phyloP scores from a whole-genome alignment of 441 rosid genomes.

The Euphorbia schlechtendalii region DNA sequence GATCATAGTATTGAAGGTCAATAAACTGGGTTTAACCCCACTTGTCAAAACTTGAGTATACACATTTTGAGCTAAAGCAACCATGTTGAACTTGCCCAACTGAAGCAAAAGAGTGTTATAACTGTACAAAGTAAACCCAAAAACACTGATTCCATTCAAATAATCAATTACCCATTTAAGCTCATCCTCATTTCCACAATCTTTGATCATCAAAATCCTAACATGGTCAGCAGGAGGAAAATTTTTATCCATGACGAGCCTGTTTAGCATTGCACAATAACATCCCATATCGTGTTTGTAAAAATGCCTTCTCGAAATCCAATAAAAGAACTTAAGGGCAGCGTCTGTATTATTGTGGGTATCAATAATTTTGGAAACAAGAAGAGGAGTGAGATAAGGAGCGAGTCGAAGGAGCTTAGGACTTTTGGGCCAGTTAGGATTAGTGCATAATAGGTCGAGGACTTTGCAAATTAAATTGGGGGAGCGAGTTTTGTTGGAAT shows the following conservation, averaged over 20 bases:
- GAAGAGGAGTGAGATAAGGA: constrained; percentile 32
- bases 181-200: constrained; percentile 39
- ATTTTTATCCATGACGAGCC: constrained; percentile 33
- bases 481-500: constrained; percentile 8
- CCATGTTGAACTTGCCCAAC: constrained; percentile 49
- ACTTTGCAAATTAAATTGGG: constrained; percentile 27
- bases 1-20: constrained; percentile 52
- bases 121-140: constrained; percentile 41
- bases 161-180: constrained; percentile 37
- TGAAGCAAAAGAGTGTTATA: constrained; percentile 53
- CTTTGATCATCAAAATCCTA: constrained; percentile 50
- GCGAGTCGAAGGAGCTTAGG: constrained; percentile 29
- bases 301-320: constrained; percentile 42
- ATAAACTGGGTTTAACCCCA: constrained; percentile 46
- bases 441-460: constrained; percentile 24
- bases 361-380: constrained; percentile 39
- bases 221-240: constrained; percentile 41
- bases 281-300: constrained; percentile 44
- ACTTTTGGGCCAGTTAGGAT: constrained; percentile 37
- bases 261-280: constrained; percentile 38
- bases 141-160: constrained; percentile 28
- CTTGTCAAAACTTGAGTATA: constrained; percentile 33
- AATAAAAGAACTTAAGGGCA: constrained; percentile 35
- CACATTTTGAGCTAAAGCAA: constrained; percentile 35
- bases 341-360: constrained; percentile 26